These are phyloP conservation scores for Pseudocercospora ulei DNA, from an alignment of 2,329 filamentous ascomycete genomes.

Conservation along the genomic window DNA sequence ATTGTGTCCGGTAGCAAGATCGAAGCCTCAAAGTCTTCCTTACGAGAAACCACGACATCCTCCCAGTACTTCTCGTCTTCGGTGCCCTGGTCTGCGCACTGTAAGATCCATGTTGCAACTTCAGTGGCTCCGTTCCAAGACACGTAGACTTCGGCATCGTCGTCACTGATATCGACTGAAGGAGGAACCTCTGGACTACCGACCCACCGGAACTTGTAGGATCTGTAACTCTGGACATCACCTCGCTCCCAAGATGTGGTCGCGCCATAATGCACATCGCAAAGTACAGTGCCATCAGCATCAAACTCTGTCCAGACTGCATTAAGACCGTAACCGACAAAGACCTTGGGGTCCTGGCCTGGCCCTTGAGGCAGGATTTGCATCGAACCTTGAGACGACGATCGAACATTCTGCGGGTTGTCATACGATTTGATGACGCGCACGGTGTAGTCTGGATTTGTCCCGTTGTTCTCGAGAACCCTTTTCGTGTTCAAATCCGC, in stretches of 20 bases:
- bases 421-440: conserved; percentile 29
- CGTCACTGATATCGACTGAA: conserved; percentile 28
- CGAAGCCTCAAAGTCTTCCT: conserved; percentile 38
- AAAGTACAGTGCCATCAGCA: conserved; percentile 42
- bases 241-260: conserved; percentile 32
- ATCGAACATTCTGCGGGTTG: conserved; percentile 31
- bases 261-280: conserved; percentile 43
- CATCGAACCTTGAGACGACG: conserved; percentile 44
- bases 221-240: conserved; percentile 44
- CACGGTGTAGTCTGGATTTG: conserved; percentile 27
- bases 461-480: conserved; percentile 26
- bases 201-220: conserved; percentile 46
- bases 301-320: conserved; percentile 37
- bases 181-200: conserved; percentile 33
- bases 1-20: conserved; percentile 21
- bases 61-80: conserved; percentile 21
- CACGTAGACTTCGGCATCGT: conserved; percentile 39
- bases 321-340: conserved; percentile 48
- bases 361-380: conserved; percentile 45
- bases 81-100: conserved; percentile 37
- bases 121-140: conserved; percentile 46
- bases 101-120: conserved; percentile 43
- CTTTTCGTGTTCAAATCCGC: conserved; percentile 29
- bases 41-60: conserved; percentile 19
- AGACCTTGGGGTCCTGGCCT: conserved; percentile 38